Conservation (phyloP, 495 filamentous ascomycete genomes). For the Aspergillus nidulans region DNA sequence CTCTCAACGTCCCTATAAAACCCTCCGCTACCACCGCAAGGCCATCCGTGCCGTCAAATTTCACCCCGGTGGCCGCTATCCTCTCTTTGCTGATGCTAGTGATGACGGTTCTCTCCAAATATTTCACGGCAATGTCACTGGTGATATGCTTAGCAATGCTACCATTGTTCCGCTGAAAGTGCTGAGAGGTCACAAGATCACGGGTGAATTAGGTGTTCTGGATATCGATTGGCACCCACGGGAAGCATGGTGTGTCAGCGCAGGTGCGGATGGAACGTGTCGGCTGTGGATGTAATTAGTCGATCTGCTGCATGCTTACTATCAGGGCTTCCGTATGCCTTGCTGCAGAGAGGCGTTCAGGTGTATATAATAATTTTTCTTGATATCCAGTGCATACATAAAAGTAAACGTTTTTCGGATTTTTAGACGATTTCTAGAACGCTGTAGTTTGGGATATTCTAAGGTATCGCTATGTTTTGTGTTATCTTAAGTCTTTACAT, state of each 20-base stretch:
- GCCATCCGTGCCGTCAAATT: slow-evolving; percentile 85
- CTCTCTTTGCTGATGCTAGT: slow-evolving; percentile 86
- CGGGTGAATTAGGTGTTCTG: slow-evolving; percentile 79
- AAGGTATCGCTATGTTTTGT: not conserved
- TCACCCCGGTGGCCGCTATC: slow-evolving; percentile 72
- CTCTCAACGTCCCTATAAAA: slow-evolving; percentile 86
- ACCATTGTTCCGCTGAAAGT: slow-evolving; percentile 95
- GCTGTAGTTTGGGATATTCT: not conserved
- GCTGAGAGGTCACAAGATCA: slow-evolving; percentile 75
- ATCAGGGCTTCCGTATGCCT: slow-evolving; percentile 20
- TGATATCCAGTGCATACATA: slow-evolving; percentile 21
- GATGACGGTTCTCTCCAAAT: slow-evolving; percentile 94
- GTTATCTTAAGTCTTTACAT: slow-evolving; percentile 17
- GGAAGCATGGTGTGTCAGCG: slow-evolving; percentile 90
- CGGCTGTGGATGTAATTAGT: slow-evolving; percentile 63
- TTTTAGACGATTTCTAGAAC: not conserved
- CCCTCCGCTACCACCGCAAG: slow-evolving; percentile 85
- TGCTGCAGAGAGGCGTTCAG: slow-evolving; percentile 22
- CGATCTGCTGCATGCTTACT: slow-evolving; percentile 22
- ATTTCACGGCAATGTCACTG: slow-evolving; percentile 93
- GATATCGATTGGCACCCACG: slow-evolving; percentile 93
- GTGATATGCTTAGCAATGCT: slow-evolving; percentile 91
- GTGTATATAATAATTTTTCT: slow-evolving; percentile 18
- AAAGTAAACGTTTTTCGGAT: slow-evolving; percentile 17
- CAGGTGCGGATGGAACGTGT: slow-evolving; percentile 88